Conservation (phyloP, 306 rosid genomes). For the Gleditsia sinensis region DNA sequence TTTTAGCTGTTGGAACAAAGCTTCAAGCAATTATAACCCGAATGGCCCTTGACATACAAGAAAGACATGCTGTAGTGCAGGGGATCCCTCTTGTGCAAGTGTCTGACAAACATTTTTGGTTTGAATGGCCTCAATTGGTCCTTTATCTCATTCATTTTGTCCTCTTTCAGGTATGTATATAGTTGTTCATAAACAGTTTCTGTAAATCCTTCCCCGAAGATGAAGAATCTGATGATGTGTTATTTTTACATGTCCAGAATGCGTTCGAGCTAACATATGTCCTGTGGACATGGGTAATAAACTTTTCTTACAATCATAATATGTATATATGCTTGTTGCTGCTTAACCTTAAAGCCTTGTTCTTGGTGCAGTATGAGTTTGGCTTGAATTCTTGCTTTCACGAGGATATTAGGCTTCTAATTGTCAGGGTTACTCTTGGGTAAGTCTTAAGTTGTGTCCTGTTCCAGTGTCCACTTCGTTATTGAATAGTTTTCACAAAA, state of each 20-base stretch:
- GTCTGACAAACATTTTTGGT: constrained; percentile 89
- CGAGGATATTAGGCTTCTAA: constrained; percentile 35
- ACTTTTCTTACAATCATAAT: neutral
- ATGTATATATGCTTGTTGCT: neutral
- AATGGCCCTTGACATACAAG: constrained; percentile 91
- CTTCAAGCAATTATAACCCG: constrained; percentile 84
- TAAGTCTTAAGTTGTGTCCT: no score
- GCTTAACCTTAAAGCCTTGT: neutral
- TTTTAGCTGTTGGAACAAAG: constrained; percentile 89
- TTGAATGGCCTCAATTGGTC: constrained; percentile 72
- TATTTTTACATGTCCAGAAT: constrained; percentile 57
- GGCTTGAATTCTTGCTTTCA: constrained; percentile 88
- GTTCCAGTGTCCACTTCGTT: no score
- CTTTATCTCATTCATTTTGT: constrained; percentile 87
- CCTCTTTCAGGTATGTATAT: constrained; percentile 93
- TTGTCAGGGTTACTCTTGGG: constrained; percentile 75
- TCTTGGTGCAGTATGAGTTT: constrained; percentile 83
- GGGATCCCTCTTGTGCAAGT: constrained; percentile 99
- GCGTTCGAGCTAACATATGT: constrained; percentile 95
- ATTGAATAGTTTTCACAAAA: no score
- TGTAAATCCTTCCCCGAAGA: no score
- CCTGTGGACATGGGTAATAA: constrained; percentile 86
- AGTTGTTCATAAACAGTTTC: no score
- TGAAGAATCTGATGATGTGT: constrained; percentile 23
- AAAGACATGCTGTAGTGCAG: constrained; percentile 92